These are phyloP conservation scores for Gnetum montanum DNA, from an alignment of 75 land plant genomes.

Conservation along the genomic window DNA sequence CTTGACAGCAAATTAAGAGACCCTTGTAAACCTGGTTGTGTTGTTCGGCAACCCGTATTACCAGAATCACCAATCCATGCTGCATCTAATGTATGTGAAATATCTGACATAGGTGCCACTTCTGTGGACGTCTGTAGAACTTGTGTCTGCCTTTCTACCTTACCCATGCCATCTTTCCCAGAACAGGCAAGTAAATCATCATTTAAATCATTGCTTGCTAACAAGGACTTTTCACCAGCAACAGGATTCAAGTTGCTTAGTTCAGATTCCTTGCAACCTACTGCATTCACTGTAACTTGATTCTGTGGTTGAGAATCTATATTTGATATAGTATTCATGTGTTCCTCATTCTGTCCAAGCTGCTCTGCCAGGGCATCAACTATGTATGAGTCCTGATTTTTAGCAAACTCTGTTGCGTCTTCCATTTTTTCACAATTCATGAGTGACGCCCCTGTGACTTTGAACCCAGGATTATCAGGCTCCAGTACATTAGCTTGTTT, in stretches of 20 bases:
- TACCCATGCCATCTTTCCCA: neutral
- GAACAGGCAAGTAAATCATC: neutral
- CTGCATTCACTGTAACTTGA: too few relatives aligned
- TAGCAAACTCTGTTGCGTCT: too few relatives aligned
- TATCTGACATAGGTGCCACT: slow-evolving; percentile 10
- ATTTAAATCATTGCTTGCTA: neutral
- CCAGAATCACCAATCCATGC: slow-evolving; percentile 27
- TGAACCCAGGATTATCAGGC: neutral
- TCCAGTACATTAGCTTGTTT: neutral
- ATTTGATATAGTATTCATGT: too few relatives aligned
- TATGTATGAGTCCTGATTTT: neutral
- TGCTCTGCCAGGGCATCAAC: slow-evolving; percentile 1
- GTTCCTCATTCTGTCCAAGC: neutral
- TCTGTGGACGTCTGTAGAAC: neutral
- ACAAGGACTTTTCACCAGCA: neutral
- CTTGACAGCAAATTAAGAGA: neutral
- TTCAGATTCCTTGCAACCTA: too few relatives aligned
- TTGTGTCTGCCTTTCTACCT: too few relatives aligned
- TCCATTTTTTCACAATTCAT: too few relatives aligned
- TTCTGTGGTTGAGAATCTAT: too few relatives aligned
- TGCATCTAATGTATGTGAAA: slow-evolving; percentile 30
- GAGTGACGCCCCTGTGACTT: neutral
- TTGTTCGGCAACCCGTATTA: slow-evolving; percentile 1
- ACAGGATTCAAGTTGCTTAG: too few relatives aligned
- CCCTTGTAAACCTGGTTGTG: slow-evolving; percentile 2